These are phyloP conservation scores for Kuraishia capsulata DNA, from an alignment of 805 yeast genomes.

Conservation along the genomic window DNA sequence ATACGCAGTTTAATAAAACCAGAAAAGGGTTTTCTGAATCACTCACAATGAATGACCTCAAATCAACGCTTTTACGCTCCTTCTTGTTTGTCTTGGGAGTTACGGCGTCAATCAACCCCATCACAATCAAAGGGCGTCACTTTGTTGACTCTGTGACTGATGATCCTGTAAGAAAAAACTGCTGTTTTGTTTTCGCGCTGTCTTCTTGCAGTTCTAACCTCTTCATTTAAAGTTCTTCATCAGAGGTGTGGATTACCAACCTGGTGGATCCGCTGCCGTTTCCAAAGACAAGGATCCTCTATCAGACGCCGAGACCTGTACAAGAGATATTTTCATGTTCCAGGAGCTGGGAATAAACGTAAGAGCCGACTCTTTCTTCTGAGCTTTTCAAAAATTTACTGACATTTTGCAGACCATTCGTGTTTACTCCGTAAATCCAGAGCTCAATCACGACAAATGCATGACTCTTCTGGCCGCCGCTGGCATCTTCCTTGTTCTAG, in stretches of 20 bases:
- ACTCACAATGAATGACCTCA: too few relatives aligned
- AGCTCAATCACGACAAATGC: conserved; percentile 75
- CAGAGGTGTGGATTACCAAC: conserved; percentile 91
- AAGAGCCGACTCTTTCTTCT: too few relatives aligned
- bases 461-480: conserved; percentile 89
- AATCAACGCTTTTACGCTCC: too few relatives aligned
- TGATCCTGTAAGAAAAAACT: conserved; percentile 62
- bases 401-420: conserved; percentile 46
- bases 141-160: conserved; percentile 69
- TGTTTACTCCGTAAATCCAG: conserved; percentile 80
- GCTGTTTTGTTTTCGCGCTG: background rate
- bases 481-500: conserved; percentile 85
- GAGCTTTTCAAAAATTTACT: background rate
- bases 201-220: background rate
- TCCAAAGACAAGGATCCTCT: conserved; percentile 57
- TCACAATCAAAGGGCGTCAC: conserved; percentile 57
- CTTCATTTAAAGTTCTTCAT: conserved; percentile 58
- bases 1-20: too few relatives aligned
- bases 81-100: conserved; percentile 1
- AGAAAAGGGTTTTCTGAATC: too few relatives aligned
- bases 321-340: conserved; percentile 72
- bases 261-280: conserved; percentile 86
- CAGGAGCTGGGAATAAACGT: conserved; percentile 78
- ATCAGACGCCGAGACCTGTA: conserved; percentile 62
- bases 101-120: conserved; percentile 38